A percentile compares a stretch with the other conserved stretches of the same genome.
These are phyloP conservation scores for Fraxinus sp. DNA, from an alignment of 305 asterid genomes.

Conservation along the genomic window DNA sequence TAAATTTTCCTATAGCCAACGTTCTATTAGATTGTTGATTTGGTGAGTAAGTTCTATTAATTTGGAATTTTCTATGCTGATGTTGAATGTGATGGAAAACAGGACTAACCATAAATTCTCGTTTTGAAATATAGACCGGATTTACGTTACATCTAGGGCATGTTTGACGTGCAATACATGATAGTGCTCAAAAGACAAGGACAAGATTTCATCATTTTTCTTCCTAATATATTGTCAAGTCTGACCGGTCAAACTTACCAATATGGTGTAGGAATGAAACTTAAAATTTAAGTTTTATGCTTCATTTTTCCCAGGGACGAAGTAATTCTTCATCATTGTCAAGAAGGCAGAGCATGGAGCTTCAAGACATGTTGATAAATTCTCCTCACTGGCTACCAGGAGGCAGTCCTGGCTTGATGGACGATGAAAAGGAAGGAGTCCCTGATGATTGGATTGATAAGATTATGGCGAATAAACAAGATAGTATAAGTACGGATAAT, in stretches of 20 bases:
- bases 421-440: constrained; percentile 42
- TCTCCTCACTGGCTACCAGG: constrained; percentile 50
- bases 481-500: constrained; percentile 27
- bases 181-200: neutral
- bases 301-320: constrained; percentile 36
- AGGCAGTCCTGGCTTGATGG: constrained; percentile 37
- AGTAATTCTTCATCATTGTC: constrained; percentile 39
- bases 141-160: neutral
- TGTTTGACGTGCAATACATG: neutral
- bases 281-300: neutral
- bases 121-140: neutral
- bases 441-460: constrained; percentile 61
- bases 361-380: constrained; percentile 40
- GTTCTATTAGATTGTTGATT: neutral
- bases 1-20: neutral
- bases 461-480: constrained; percentile 49
- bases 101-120: neutral
- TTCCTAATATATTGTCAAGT: neutral
- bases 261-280: neutral
- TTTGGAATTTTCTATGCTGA: neutral
- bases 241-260: neutral
- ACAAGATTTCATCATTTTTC: neutral
- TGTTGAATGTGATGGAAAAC: neutral
- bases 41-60: neutral
- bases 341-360: constrained; percentile 65